Evolutionary conservation across 2,329 filamentous ascomycete species (phyloP), one percentile per base, ranked within the genome.

Genomic region (Trichoderma sp.): DNA sequence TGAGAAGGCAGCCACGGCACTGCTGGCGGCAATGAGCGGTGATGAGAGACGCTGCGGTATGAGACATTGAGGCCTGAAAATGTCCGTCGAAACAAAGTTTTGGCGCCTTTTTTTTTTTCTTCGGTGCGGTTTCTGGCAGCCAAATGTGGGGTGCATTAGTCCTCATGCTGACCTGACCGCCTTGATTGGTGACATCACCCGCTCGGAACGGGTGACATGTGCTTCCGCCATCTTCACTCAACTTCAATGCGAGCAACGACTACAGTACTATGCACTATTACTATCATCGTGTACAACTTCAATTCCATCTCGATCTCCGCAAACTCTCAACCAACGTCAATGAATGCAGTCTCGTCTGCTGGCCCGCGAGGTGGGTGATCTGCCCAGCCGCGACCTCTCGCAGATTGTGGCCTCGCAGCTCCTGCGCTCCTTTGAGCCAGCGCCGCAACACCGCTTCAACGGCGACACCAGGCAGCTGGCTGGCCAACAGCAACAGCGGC

Each of bases 261-360:
- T 3, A 28, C 7, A 28, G n/a, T n/a, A n/a, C n/a, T n/a, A n/a
- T n/a, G n/a, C n/a, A n/a, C n/a, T n/a, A n/a, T n/a, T n/a, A 34
- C 30, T 34, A 7, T 7, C 28, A 34, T 1, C 10, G 10, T 2
- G 5, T 14, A 34, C 34, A 39, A 14, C 3, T 9, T 39, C 34
- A 14, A 39, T 2, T 2, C 7, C 30, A 34, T 34, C 30, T 34
- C 28, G 28, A n/a, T 41, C 24, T n/a, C 2, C 7, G n/a, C 44
- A 2, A 34, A 1, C 47, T 2, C 17, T 41, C 44, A 51, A 3
- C 5, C 28, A 28, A 28, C 28, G 28, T 9, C 6, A 69, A 80
- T 80, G 78, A 76, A 88, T 90, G 87, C 81, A 94, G 92, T 88
- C 86, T 74, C 87, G 89, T 75, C 81, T 96, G 67, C 82, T 95